These are phyloP conservation scores for Trametes maxima DNA, from an alignment of 768 basidiomycete species.

Conservation along the genomic window DNA sequence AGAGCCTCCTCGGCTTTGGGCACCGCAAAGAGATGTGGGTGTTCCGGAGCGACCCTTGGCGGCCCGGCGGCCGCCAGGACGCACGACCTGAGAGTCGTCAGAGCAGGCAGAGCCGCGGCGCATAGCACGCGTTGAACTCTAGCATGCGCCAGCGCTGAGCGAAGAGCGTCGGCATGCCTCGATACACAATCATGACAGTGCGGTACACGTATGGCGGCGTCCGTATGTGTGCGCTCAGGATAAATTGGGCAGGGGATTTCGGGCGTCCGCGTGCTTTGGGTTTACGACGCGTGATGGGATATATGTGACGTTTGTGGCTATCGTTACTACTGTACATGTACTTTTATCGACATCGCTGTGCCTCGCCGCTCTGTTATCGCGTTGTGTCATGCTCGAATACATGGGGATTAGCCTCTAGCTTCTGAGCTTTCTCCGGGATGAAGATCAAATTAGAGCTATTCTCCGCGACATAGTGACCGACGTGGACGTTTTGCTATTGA, in stretches of 20 bases:
- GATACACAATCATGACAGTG: too few species aligned
- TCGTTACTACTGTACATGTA: neutral
- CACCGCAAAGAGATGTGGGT: slow-evolving; percentile 63
- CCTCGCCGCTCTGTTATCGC: neutral
- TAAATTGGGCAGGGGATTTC: too few species aligned
- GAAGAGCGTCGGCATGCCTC: too few species aligned
- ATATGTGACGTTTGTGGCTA: neutral
- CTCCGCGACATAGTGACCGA: too few species aligned
- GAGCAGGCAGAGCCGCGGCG: slow-evolving; percentile 7
- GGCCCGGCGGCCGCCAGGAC: slow-evolving; percentile 9
- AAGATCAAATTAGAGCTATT: too few species aligned
- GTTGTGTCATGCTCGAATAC: neutral
- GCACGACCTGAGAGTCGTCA: slow-evolving; percentile 20
- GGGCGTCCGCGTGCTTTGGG: too few species aligned
- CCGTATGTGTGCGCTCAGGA: too few species aligned
- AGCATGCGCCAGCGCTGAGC: too few species aligned
- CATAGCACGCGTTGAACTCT: neutral
- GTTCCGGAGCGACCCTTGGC: slow-evolving; percentile 46
- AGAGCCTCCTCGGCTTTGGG: slow-evolving; percentile 41
- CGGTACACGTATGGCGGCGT: too few species aligned
- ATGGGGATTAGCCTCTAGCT: neutral
- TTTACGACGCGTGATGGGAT: neutral
- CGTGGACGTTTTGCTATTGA: too few species aligned
- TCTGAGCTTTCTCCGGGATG: too few species aligned
- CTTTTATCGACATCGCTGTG: neutral